Base-by-base conservation (phyloP, 331 rosid species). In the Spiraea crenata region DNA sequence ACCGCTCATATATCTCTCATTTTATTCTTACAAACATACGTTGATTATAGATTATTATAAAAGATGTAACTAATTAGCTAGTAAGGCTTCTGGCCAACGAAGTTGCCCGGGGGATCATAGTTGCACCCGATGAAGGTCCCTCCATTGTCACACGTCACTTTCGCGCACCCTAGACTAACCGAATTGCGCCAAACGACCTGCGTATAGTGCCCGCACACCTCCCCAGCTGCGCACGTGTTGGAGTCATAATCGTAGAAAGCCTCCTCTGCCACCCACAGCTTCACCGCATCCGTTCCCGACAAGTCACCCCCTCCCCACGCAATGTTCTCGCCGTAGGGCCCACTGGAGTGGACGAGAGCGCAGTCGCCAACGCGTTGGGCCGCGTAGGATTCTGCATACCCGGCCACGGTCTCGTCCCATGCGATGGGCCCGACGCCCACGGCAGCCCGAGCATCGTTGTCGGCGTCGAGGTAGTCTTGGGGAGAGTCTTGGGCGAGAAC, bases 111-210 rank as follows among this genome's bases (percentile, higher is more conserved):
- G 4, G 86, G 89, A 42, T 79, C 80, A 48, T 85, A 85, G 71
- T 80, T 71, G 57, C 89, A 79, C 10, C 78, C 71, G 5, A 79
- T 49, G 10, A 79, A 58, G 59, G 77, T 59, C 10, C 79, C 80
- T 0, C 77, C 82, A 31, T 65, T 50, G 40, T 47, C 35, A 57
- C 89, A 85, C 9, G 38, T 50, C 0, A 54, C 76, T 47, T 79
- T 85, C 16, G 73, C 89, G 47, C 88, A 81, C 6, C 86, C 88
- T 1, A 81, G 52, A 5, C 79, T 80, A 31, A 44, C 59, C 0
- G 84, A 74, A 65, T 69, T 62, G 0, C 64, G 50, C 89, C 89
- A 85, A 17, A 85, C 81, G 13, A 85, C 83, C 47, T 85, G 86
- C 37, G 84, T 82, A 11, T 85, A 85, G 62, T 85, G 87, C 14